Percentiles rank a stretch among this genome's conserved stretches.
Evolutionary conservation across 345 rosid species (phyloP).

Genomic region (Eucalyptus camaldulensis): DNA sequence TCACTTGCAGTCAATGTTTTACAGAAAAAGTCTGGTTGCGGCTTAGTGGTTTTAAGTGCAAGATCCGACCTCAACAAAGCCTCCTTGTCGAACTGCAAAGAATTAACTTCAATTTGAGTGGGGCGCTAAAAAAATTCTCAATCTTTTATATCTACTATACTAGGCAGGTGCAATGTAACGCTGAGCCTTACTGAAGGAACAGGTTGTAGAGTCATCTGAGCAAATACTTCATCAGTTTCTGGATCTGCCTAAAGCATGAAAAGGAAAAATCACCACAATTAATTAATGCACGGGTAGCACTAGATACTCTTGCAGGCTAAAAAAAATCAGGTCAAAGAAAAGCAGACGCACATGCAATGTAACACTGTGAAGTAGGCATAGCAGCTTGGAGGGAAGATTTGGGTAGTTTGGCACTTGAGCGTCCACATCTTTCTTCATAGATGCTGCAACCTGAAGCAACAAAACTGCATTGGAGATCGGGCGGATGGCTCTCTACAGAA

Average conservation of each 20-base stretch:
- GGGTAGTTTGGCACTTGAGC: slow-evolving; percentile 84
- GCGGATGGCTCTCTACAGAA: not conserved
- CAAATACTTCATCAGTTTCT: slow-evolving; percentile 95
- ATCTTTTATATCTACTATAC: not conserved
- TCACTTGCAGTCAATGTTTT: slow-evolving; percentile 97
- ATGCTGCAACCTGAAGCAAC: slow-evolving; percentile 70
- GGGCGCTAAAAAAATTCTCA: not conserved
- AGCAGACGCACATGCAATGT: slow-evolving; percentile 56
- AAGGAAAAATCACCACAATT: not conserved
- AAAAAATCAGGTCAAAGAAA: not conserved
- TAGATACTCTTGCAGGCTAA: not conserved
- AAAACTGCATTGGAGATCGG: not conserved
- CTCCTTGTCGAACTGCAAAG: slow-evolving; percentile 79
- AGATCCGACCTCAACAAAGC: slow-evolving; percentile 83
- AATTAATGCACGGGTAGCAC: not conserved
- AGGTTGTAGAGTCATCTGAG: slow-evolving; percentile 95
- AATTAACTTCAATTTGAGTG: not conserved
- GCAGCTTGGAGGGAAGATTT: slow-evolving; percentile 76
- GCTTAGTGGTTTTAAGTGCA: slow-evolving; percentile 57
- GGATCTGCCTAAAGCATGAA: slow-evolving; percentile 68
- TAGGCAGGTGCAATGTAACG: not conserved
- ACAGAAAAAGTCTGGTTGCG: slow-evolving; percentile 82
- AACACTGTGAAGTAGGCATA: slow-evolving; percentile 76
- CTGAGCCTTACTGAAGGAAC: slow-evolving; percentile 45
- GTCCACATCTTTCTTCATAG: slow-evolving; percentile 75